Percentiles rank a stretch among this genome's conserved stretches.
phyloP scores from a whole-genome alignment of 208 protist species.

The Perkinsela sp. region DNA sequence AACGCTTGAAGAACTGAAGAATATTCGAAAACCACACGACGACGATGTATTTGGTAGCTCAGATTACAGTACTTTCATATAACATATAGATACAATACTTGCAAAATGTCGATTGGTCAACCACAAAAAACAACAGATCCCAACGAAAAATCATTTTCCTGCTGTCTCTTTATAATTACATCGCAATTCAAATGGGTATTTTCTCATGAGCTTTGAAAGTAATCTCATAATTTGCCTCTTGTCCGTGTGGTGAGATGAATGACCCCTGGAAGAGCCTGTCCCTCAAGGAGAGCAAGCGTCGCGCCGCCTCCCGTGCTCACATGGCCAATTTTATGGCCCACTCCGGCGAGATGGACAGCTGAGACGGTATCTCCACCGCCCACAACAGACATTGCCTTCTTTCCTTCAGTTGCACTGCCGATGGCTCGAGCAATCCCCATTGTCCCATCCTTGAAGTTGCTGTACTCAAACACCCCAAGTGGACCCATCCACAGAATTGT shows the following conservation, averaged over 20 bases:
- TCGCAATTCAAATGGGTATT: too few relatives aligned
- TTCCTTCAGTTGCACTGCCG: conserved; percentile 24
- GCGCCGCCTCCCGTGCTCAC: conserved; percentile 96
- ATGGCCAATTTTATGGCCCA: conserved; percentile 75
- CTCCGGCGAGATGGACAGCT: conserved; percentile 49
- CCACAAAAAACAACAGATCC: too few relatives aligned
- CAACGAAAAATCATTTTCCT: too few relatives aligned
- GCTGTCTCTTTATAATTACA: too few relatives aligned
- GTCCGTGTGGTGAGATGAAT: conserved; percentile 16
- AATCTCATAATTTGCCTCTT: not conserved
- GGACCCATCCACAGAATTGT: conserved; percentile 90
- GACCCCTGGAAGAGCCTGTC: conserved; percentile 69
- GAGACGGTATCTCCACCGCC: conserved; percentile 94
- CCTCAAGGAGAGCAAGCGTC: conserved; percentile 94
- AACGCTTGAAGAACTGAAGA: too few relatives aligned
- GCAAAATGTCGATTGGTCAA: too few relatives aligned
- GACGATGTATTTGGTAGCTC: too few relatives aligned
- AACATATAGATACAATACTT: too few relatives aligned
- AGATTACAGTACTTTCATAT: too few relatives aligned
- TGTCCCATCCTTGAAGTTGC: conserved; percentile 72
- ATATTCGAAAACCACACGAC: too few relatives aligned
- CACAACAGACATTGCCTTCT: conserved; percentile 60
- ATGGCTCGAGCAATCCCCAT: conserved; percentile 48
- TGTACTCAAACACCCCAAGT: conserved; percentile 88
- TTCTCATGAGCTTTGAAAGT: not conserved